Percentiles rank a stretch among this genome's conserved stretches.
Evolutionary conservation across 768 basidiomycete genomes (phyloP).

Genomic region (Tricholoma flavovirens): DNA sequence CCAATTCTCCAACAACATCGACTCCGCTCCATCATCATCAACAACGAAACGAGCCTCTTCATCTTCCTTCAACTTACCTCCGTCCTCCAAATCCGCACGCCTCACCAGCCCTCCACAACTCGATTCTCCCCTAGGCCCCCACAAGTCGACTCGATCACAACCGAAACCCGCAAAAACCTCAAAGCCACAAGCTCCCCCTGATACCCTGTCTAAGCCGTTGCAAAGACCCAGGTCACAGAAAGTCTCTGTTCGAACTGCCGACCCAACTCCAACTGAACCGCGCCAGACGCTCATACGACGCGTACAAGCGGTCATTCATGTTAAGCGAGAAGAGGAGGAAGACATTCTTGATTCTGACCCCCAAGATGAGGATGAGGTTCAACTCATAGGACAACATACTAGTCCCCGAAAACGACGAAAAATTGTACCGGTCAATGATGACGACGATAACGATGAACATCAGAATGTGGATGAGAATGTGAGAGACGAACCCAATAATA

Average conservation of each 20-base stretch:
- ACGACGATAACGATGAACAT: slow-evolving; percentile 4
- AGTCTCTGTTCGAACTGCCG: slow-evolving; percentile 6
- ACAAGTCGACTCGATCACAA: slow-evolving; percentile 8
- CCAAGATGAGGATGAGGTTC: background rate
- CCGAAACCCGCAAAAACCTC: slow-evolving; percentile 6
- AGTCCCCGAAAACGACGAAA: slow-evolving; percentile 8
- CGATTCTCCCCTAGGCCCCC: slow-evolving; percentile 17
- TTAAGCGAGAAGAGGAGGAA: slow-evolving; percentile 56
- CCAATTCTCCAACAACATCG: slow-evolving; percentile 16
- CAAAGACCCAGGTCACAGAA: slow-evolving; percentile 8
- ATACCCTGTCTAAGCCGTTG: background rate
- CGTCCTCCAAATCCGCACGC: slow-evolving; percentile 22
- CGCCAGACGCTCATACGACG: slow-evolving; percentile 48
- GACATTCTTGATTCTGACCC: slow-evolving; percentile 3
- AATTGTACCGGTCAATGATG: slow-evolving; percentile 2
- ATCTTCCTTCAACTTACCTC: slow-evolving; percentile 25
- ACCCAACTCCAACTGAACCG: slow-evolving; percentile 7
- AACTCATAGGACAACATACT: background rate
- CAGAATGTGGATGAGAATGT: background rate
- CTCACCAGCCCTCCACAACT: slow-evolving; percentile 22
- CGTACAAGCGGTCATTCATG: slow-evolving; percentile 58
- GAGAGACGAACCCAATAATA: slow-evolving; percentile 5
- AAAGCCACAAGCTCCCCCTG: slow-evolving; percentile 6
- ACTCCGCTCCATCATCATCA: slow-evolving; percentile 27
- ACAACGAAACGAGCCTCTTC: slow-evolving; percentile 24